Conservation (phyloP, 2,329 filamentous ascomycete species). For the Pseudogymnoascus sp. region DNA sequence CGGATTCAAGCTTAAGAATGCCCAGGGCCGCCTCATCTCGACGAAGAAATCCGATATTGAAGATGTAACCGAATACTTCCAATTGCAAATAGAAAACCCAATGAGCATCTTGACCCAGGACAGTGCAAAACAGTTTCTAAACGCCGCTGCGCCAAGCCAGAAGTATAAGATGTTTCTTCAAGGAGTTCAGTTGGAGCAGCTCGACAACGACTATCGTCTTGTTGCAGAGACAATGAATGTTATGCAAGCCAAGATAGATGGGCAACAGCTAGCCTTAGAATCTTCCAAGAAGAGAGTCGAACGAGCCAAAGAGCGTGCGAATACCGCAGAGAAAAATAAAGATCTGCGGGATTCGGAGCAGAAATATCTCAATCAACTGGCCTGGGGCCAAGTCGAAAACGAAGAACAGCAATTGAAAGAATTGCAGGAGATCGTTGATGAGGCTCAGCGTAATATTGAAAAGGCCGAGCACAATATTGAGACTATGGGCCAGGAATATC, state of each 20-base stretch:
- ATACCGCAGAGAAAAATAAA: slow-evolving; percentile 58
- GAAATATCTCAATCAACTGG: slow-evolving; percentile 57
- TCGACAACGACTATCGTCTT: slow-evolving; percentile 84
- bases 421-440: slow-evolving; percentile 31
- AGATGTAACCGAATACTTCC: slow-evolving; percentile 88
- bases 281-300: slow-evolving; percentile 50
- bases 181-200: slow-evolving; percentile 84
- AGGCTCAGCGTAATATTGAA: slow-evolving; percentile 32
- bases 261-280: slow-evolving; percentile 55
- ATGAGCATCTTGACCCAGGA: slow-evolving; percentile 95
- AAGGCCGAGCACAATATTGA: slow-evolving; percentile 39
- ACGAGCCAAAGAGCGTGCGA: slow-evolving; percentile 56
- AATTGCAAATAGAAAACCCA: slow-evolving; percentile 90
- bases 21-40: slow-evolving; percentile 62
- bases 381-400: slow-evolving; percentile 82
- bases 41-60: slow-evolving; percentile 81
- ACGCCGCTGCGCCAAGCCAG: slow-evolving; percentile 68
- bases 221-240: slow-evolving; percentile 72
- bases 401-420: slow-evolving; percentile 52
- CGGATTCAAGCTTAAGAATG: slow-evolving; percentile 80
- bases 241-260: slow-evolving; percentile 55
- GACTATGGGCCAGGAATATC: slow-evolving; percentile 37
- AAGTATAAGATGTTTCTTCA: slow-evolving; percentile 98
- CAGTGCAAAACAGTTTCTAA: slow-evolving; percentile 87
- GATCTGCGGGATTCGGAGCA: slow-evolving; percentile 54